These are phyloP conservation scores for Aspergillus bombycis DNA, from an alignment of 2,329 filamentous ascomycete genomes.

Conservation along the genomic window DNA sequence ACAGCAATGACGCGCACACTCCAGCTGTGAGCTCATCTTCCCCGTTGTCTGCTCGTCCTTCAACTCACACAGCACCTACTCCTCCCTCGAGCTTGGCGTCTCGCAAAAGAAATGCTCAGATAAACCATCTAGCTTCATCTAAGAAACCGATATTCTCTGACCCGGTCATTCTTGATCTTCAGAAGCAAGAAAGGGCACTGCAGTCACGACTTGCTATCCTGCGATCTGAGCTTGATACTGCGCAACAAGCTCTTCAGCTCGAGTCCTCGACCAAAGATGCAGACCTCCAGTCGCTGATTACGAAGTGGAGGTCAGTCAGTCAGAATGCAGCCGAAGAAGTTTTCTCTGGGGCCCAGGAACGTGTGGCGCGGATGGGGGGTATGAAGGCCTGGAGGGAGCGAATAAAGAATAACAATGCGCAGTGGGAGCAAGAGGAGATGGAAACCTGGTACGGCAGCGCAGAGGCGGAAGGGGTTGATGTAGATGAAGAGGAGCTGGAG, in stretches of 20 bases:
- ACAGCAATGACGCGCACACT: not conserved
- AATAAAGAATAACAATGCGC: conserved; percentile 50
- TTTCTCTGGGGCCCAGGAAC: conserved; percentile 62
- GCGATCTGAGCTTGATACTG: conserved; percentile 51
- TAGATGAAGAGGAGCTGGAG: conserved; percentile 40
- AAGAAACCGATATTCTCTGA: conserved; percentile 23
- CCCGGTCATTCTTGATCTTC: conserved; percentile 33
- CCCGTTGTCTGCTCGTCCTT: not conserved
- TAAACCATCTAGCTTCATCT: conserved; percentile 15
- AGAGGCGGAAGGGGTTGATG: conserved; percentile 33
- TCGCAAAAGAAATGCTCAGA: conserved; percentile 13
- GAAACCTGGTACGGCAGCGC: conserved; percentile 41
- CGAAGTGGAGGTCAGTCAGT: conserved; percentile 64
- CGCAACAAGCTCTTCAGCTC: conserved; percentile 58
- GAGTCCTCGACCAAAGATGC: conserved; percentile 50
- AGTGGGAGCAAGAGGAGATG: conserved; percentile 38
- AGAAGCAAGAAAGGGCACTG: conserved; percentile 40
- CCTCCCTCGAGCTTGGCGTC: conserved; percentile 3
- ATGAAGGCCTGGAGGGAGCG: conserved; percentile 59
- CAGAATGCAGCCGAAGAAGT: conserved; percentile 69
- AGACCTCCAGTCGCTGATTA: conserved; percentile 60
- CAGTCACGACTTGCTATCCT: conserved; percentile 35
- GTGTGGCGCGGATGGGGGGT: conserved; percentile 66
- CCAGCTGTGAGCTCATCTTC: not conserved
- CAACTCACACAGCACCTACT: conserved; percentile 3